Conservation (phyloP, 2,329 filamentous ascomycete genomes). For the Pyricularia sp. region DNA sequence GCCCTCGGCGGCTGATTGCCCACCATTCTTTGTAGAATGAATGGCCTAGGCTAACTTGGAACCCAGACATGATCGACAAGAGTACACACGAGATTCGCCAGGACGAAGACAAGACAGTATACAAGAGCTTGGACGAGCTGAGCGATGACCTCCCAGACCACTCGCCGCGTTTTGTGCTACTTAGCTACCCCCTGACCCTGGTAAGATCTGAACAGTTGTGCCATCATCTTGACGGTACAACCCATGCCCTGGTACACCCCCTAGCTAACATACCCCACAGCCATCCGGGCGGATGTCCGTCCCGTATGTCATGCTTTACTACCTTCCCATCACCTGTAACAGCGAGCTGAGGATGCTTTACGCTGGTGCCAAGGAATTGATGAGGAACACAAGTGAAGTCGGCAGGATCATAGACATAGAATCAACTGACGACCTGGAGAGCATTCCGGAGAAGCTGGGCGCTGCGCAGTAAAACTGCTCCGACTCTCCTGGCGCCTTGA, state of each 20-base stretch:
- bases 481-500: neutral
- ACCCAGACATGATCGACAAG: constrained; percentile 68
- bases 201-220: constrained; percentile 34
- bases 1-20: neutral
- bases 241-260: neutral
- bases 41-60: neutral
- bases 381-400: constrained; percentile 90
- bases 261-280: constrained; percentile 29
- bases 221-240: neutral
- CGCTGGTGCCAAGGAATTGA: constrained; percentile 89
- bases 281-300: constrained; percentile 75
- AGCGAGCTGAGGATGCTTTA: constrained; percentile 85
- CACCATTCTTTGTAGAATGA: neutral
- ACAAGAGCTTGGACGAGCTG: constrained; percentile 71
- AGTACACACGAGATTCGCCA: constrained; percentile 82
- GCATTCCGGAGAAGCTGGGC: constrained; percentile 60
- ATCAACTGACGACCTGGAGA: constrained; percentile 68
- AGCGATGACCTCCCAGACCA: constrained; percentile 88
- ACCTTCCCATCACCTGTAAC: constrained; percentile 87
- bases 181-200: constrained; percentile 84
- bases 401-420: constrained; percentile 79
- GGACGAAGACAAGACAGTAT: constrained; percentile 66
- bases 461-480: constrained; percentile 17
- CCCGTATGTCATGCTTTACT: constrained; percentile 92
- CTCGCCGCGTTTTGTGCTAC: constrained; percentile 76